phyloP scores from a whole-genome alignment of 2,329 filamentous ascomycete genomes.

The Malbranchea cinnamomea region DNA sequence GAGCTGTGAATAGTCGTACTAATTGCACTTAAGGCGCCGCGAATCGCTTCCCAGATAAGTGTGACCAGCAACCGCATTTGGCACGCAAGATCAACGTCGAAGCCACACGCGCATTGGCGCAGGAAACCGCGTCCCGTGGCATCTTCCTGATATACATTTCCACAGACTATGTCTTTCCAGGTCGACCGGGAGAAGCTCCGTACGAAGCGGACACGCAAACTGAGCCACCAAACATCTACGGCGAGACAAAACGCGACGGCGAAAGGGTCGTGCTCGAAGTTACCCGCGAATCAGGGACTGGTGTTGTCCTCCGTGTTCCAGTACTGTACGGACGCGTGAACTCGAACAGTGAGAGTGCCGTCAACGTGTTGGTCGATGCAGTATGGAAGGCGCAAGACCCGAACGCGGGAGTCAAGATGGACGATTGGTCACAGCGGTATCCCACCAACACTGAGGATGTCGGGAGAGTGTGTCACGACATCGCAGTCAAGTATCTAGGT shows the following conservation, averaged over 20 bases:
- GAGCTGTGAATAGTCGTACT: too few species aligned
- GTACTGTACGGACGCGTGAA: conserved; percentile 71
- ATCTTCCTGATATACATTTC: conserved; percentile 47
- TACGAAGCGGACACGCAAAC: conserved; percentile 53
- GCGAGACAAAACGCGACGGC: conserved; percentile 57
- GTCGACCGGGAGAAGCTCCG: conserved; percentile 67
- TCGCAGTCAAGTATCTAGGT: conserved; percentile 53
- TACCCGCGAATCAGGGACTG: conserved; percentile 39
- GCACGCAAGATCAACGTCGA: conserved; percentile 61
- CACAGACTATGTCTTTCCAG: conserved; percentile 64
- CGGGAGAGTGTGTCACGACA: conserved; percentile 59
- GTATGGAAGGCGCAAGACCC: conserved; percentile 57
- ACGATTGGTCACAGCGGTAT: conserved; percentile 72
- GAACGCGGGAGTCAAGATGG: conserved; percentile 54
- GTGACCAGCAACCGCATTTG: conserved; percentile 61
- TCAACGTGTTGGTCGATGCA: conserved; percentile 65
- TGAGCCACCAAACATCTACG: conserved; percentile 64
- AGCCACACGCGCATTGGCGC: conserved; percentile 52
- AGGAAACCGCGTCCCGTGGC: conserved; percentile 43
- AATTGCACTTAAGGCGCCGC: conserved; percentile 55
- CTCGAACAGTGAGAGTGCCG: conserved; percentile 58
- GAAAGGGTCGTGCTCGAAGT: conserved; percentile 54
- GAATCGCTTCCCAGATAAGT: conserved; percentile 76
- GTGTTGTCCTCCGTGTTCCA: conserved; percentile 63
- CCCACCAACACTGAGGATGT: conserved; percentile 85